Base-by-base conservation (phyloP, 2,329 filamentous ascomycete genomes). In the Capronia coronata region DNA sequence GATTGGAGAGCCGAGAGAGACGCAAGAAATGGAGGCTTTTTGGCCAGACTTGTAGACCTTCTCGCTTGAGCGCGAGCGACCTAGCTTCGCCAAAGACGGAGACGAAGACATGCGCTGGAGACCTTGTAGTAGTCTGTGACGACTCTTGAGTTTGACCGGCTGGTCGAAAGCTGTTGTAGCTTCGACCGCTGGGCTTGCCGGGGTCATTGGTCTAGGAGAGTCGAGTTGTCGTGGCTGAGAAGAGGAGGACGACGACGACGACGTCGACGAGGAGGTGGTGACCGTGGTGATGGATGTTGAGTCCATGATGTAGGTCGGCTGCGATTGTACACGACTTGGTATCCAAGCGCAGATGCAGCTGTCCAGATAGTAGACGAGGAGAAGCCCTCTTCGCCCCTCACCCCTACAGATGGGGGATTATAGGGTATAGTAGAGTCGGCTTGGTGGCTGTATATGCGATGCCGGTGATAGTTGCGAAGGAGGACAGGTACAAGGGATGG, bases 51-150 rank as follows among this genome's bases (percentile, higher is more conserved):
- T 80, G 61, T 84, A 85, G 23, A 56, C 58, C 45, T 56, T 59
- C 62, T 79, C 83, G 50, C 79, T 76, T 5, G 87, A 83, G 48
- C 82, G 76, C 21, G 80, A 72, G 51, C 84, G 79, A 48, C 80
- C 77, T 46, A 82, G 67, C 50, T 78, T 78, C 34, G 77, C 74
- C 43, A 94, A 70, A 13, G 85, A 86, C 1, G 86, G 83, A 5
- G 84, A 87, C 0, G 88, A 94, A 9, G 86, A 83, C 62, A 94
- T 91, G 50, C 87, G 83, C 55, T 91, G 84, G 42, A 94, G 75
- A 25, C 83, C 80, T 55, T 82, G 81, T 14, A 94, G 72, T 27
- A 94, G 68, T 51, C 83, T 80, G 60, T 83, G 80, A 40, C 85
- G 79, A 46, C 80, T 78, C 65, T 83, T 88, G 49, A 78, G 72